These are phyloP conservation scores for Harringtonia lauricola DNA, from an alignment of 2,329 filamentous ascomycete species.

Conservation along the genomic window DNA sequence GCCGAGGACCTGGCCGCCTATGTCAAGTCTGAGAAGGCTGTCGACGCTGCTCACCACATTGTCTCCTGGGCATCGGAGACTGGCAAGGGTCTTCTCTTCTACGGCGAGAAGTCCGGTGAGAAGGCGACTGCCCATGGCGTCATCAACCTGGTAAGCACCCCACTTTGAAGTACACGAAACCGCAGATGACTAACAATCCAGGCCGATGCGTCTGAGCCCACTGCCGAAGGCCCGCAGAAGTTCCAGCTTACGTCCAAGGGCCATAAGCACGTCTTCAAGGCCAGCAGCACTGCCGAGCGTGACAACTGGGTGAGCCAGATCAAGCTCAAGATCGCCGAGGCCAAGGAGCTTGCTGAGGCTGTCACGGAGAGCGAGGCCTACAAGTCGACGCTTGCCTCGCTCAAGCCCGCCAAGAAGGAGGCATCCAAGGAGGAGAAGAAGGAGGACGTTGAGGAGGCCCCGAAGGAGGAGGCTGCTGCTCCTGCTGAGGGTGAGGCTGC, in stretches of 20 bases:
- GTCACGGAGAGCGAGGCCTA: conserved; percentile 74
- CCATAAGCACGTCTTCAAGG: conserved; percentile 93
- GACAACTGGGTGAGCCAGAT: conserved; percentile 85
- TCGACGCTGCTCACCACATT: conserved; percentile 61
- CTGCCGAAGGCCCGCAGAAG: conserved; percentile 65
- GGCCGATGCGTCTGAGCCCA: conserved; percentile 57
- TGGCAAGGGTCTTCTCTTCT: conserved; percentile 90
- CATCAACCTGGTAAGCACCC: conserved; percentile 75
- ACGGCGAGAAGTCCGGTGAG: conserved; percentile 72
- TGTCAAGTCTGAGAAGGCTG: conserved; percentile 79
- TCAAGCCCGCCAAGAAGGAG: conserved; percentile 39
- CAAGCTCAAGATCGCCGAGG: conserved; percentile 73
- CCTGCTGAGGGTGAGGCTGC: conserved; percentile 12
- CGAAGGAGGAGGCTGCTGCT: conserved; percentile 13
- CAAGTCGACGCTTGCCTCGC: conserved; percentile 72
- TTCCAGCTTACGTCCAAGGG: conserved; percentile 78
- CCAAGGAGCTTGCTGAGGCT: conserved; percentile 65
- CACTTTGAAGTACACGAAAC: too few relatives aligned
- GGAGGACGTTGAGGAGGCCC: conserved; percentile 19
- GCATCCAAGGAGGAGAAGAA: conserved; percentile 16
- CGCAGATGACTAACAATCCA: conserved; percentile 18
- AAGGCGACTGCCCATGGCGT: conserved; percentile 72
- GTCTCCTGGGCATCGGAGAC: conserved; percentile 87
- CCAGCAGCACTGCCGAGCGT: conserved; percentile 60
- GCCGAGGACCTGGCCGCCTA: conserved; percentile 64